Evolutionary conservation across 2,329 filamentous ascomycete genomes (phyloP).

Genomic region (Colletotrichum ledebouriae): DNA sequence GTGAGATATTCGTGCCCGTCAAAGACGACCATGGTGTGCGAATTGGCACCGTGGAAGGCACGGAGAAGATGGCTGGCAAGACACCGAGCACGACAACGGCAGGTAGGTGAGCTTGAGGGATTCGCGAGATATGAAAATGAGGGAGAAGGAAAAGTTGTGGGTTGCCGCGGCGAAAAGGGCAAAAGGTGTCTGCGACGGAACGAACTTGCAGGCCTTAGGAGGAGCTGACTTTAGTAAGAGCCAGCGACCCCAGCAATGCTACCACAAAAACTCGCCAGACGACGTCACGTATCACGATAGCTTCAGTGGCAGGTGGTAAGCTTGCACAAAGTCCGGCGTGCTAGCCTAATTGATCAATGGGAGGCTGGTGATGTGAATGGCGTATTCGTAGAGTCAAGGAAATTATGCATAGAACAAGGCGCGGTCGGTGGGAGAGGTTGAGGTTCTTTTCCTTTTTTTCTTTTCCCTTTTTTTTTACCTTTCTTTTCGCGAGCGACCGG

Average conservation of each 20-base stretch:
- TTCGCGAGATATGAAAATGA: constrained; percentile 17
- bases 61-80: constrained; percentile 15
- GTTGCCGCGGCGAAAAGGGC: constrained; percentile 31
- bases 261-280: constrained; percentile 35
- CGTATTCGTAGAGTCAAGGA: constrained; percentile 2
- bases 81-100: constrained; percentile 25
- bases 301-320: constrained; percentile 30
- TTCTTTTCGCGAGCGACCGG: not conserved
- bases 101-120: constrained; percentile 22
- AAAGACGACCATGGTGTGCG: constrained; percentile 82
- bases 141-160: constrained; percentile 30
- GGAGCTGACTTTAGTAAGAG: constrained; percentile 40
- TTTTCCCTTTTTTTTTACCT: not conserved
- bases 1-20: constrained; percentile 90
- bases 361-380: constrained; percentile 13
- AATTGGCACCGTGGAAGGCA: constrained; percentile 18
- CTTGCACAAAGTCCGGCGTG: constrained; percentile 13
- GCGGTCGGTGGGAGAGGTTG: not conserved
- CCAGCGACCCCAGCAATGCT: constrained; percentile 38
- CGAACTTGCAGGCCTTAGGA: constrained; percentile 26
- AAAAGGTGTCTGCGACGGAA: constrained; percentile 19
- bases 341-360: constrained; percentile 16
- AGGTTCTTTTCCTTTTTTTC: constrained; percentile 5
- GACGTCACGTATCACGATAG: constrained; percentile 42
- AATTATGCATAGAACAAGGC: constrained; percentile 5